Percentiles rank a stretch among this genome's conserved stretches.
These are phyloP conservation scores for Arxiozyma slooffiae DNA, from an alignment of 1,139 yeast species.

Conservation along the genomic window DNA sequence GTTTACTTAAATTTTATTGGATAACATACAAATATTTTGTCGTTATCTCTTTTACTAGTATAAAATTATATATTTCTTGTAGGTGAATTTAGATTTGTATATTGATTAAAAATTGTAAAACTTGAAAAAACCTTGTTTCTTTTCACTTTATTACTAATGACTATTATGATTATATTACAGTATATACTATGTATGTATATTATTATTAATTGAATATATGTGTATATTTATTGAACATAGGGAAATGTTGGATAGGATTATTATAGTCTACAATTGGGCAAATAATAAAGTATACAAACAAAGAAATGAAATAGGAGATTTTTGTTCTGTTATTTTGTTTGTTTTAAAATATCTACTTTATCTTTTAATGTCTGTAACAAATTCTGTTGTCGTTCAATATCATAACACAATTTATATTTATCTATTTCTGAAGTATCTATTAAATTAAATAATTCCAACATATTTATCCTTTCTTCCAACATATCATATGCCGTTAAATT, in stretches of 20 bases:
- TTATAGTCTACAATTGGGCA: neutral
- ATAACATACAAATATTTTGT: too few species aligned
- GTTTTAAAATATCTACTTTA: neutral
- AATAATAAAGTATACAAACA: too few species aligned
- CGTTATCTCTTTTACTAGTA: too few species aligned
- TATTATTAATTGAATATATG: too few species aligned
- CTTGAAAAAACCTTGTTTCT: neutral
- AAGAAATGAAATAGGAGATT: neutral
- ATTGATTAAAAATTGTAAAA: neutral
- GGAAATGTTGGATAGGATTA: too few species aligned
- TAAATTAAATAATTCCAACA: slow-evolving; percentile 25
- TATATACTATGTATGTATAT: too few species aligned
- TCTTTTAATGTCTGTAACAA: slow-evolving; percentile 11
- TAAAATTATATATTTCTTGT: too few species aligned
- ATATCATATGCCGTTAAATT: slow-evolving; percentile 27
- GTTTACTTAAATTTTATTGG: too few species aligned
- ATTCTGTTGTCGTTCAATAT: slow-evolving; percentile 12
- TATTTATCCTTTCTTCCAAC: slow-evolving; percentile 22
- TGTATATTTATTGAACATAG: neutral
- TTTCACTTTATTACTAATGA: too few species aligned
- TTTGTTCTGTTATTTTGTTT: neutral
- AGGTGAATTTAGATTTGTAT: too few species aligned
- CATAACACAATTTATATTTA: slow-evolving; percentile 9
- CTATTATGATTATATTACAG: neutral
- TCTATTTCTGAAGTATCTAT: slow-evolving; percentile 18